Base-by-base conservation (phyloP, 331 rosid genomes). In the Prunus yedoensis region DNA sequence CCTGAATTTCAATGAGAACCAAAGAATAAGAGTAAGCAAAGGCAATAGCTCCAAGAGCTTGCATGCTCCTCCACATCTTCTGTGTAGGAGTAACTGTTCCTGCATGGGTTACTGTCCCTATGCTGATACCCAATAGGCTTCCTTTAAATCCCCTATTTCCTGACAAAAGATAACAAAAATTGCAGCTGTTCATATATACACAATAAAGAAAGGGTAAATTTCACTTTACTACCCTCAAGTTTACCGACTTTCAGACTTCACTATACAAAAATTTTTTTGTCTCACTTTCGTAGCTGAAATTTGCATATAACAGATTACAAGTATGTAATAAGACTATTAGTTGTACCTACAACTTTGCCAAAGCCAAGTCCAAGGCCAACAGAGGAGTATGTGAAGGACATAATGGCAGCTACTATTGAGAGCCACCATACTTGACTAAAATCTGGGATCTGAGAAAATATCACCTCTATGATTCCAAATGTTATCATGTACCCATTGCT, bases 361-460 rank as follows among this genome's bases (percentile, higher is more conserved):
- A 87, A 67, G 8, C 97, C 97, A 47, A 91, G 89, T 71, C 89
- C 76, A 47, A 91, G 84, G 51, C 93, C 96, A 46, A 83, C 86
- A 1, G 76, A 13, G 60, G 91, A 90, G 75, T 90, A 90, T 21
- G 91, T 86, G 65, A 91, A 89, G n/a, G 97, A 89, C 97, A 89
- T 89, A 16, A 91, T 70, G 56, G 97, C 97, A 70, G 97, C 97
- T 45, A 91, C 89, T 70, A 89, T 87, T 49, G 97, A 91, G 72
- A 91, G 94, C 94, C 97, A 91, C 94, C 94, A 87, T 11, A 89
- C 83, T 75, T 87, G 92, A 78, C 87, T 91, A 28, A 91, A 91
- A 72, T 89, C 92, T 46, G 85, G 94, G 68, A 91, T 91, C 77
- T 91, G 97, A 54, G 94, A 91, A 82, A 91, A 80, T 65, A 89